These are phyloP conservation scores for Cytospora leucostoma DNA, from an alignment of 2,329 filamentous ascomycete species.

Conservation along the genomic window DNA sequence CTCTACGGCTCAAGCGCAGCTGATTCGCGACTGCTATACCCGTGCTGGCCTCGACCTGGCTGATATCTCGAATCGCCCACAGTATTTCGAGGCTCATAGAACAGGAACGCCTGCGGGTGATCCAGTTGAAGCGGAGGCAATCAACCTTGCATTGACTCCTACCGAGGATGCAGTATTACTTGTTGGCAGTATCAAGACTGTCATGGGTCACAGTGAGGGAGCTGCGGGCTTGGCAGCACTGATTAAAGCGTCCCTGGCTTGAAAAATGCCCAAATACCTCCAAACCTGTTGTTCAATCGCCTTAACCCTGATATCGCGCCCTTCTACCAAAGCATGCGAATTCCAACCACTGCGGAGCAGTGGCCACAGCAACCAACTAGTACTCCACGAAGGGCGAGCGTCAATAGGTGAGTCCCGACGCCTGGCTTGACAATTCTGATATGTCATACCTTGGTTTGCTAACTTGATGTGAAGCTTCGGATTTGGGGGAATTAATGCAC, in stretches of 20 bases:
- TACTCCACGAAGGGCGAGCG: slow-evolving; percentile 14
- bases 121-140: slow-evolving; percentile 39
- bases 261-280: slow-evolving; percentile 40
- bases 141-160: slow-evolving; percentile 37
- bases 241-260: slow-evolving; percentile 41
- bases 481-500: slow-evolving; percentile 23
- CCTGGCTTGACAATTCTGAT: no score
- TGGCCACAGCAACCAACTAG: slow-evolving; percentile 16
- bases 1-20: slow-evolving; percentile 38
- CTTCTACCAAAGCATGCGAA: slow-evolving; percentile 33
- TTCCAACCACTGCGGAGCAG: slow-evolving; percentile 3
- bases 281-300: slow-evolving; percentile 40
- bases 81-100: slow-evolving; percentile 46
- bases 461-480: slow-evolving; percentile 7
- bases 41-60: slow-evolving; percentile 40
- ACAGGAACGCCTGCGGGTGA: slow-evolving; percentile 30
- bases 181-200: slow-evolving; percentile 39
- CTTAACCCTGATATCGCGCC: slow-evolving; percentile 40
- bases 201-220: slow-evolving; percentile 46
- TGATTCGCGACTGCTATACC: slow-evolving; percentile 44
- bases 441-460: no score
- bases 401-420: slow-evolving; percentile 14
- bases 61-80: slow-evolving; percentile 34
- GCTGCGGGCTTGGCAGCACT: slow-evolving; percentile 45
- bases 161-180: slow-evolving; percentile 27